phyloP scores from a whole-genome alignment of 2,329 filamentous ascomycete species.

The Tolypocladium pustulatum region DNA sequence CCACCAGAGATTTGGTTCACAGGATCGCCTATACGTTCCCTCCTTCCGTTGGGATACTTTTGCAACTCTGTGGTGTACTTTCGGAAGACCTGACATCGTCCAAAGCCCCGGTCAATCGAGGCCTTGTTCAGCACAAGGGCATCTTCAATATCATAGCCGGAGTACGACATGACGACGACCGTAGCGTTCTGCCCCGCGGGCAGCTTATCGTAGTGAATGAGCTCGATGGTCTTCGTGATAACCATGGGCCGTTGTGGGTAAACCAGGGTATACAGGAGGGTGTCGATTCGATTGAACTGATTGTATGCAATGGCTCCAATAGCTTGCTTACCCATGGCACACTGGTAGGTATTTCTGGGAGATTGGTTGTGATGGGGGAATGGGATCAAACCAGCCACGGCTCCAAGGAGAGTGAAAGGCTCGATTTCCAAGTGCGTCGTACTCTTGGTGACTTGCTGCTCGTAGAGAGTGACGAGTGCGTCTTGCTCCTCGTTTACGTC shows the following conservation, averaged over 20 bases:
- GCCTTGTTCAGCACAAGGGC: conserved; percentile 94
- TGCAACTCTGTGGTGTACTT: conserved; percentile 84
- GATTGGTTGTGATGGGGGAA: conserved; percentile 99
- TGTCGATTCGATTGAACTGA: conserved; percentile 95
- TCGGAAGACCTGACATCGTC: conserved; percentile 94
- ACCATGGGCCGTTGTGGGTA: conserved; percentile 98
- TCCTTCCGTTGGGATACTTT: conserved; percentile 74
- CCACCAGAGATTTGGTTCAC: conserved; percentile 44
- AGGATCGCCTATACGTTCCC: conserved; percentile 54
- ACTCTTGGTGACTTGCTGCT: conserved; percentile 68
- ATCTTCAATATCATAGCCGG: conserved; percentile 98
- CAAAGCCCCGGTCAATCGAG: conserved; percentile 88
- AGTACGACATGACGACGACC: conserved; percentile 98
- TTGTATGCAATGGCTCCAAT: conserved; percentile 98
- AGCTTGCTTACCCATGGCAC: conserved; percentile 99
- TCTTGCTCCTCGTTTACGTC: conserved; percentile 99
- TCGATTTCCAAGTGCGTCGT: conserved; percentile 97
- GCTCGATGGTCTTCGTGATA: conserved; percentile 90
- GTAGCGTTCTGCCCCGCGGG: conserved; percentile 95
- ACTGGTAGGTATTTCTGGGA: conserved; percentile 96
- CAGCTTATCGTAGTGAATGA: conserved; percentile 94
- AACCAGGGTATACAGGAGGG: conserved; percentile 88
- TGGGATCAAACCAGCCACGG: conserved; percentile 90
- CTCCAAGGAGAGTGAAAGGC: conserved; percentile 91
- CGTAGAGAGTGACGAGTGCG: conserved; percentile 82